These are phyloP conservation scores for Phragmites australis DNA, from an alignment of 176 grass and related monocot species.

Conservation along the genomic window DNA sequence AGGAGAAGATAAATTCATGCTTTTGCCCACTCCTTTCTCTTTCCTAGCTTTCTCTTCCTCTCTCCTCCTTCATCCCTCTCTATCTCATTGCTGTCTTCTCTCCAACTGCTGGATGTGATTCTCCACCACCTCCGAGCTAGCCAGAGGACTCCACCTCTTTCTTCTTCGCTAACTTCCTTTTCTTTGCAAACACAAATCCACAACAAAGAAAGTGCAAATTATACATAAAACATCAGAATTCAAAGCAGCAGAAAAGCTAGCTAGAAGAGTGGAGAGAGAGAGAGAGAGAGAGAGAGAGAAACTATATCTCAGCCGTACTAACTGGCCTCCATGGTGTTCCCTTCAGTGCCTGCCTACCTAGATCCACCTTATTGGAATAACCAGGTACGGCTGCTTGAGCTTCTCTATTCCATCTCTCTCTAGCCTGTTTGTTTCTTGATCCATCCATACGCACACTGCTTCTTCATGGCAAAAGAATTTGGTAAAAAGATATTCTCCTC, in stretches of 20 bases:
- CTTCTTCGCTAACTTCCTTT: slow-evolving; percentile 42
- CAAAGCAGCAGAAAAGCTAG: slow-evolving; percentile 58
- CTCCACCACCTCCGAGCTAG: slow-evolving; percentile 73
- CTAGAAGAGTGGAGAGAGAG: slow-evolving; percentile 46
- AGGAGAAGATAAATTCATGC: slow-evolving; percentile 61
- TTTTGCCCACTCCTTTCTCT: slow-evolving; percentile 59
- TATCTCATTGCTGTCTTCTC: slow-evolving; percentile 49
- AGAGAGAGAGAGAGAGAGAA: slow-evolving; percentile 13
- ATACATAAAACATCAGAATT: slow-evolving; percentile 53
- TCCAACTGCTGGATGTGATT: slow-evolving; percentile 70
- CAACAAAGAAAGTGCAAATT: slow-evolving; percentile 58
- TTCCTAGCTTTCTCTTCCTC: slow-evolving; percentile 47
- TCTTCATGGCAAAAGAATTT: slow-evolving; percentile 48
- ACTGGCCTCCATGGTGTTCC: slow-evolving; percentile 81
- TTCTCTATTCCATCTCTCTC: slow-evolving; percentile 28
- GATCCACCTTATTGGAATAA: slow-evolving; percentile 93
- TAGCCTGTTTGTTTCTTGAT: slow-evolving; percentile 23
- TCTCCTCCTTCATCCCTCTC: slow-evolving; percentile 18
- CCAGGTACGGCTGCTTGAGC: slow-evolving; percentile 63
- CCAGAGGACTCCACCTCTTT: slow-evolving; percentile 54
- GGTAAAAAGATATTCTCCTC: slow-evolving; percentile 46
- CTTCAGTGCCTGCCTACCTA: slow-evolving; percentile 80
- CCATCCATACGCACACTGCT: slow-evolving; percentile 24
- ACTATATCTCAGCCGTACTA: slow-evolving; percentile 50
- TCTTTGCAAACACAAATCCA: slow-evolving; percentile 53